phyloP scores from a whole-genome alignment of 2,329 filamentous ascomycete species.

The Conoideocrella luteorostrata region DNA sequence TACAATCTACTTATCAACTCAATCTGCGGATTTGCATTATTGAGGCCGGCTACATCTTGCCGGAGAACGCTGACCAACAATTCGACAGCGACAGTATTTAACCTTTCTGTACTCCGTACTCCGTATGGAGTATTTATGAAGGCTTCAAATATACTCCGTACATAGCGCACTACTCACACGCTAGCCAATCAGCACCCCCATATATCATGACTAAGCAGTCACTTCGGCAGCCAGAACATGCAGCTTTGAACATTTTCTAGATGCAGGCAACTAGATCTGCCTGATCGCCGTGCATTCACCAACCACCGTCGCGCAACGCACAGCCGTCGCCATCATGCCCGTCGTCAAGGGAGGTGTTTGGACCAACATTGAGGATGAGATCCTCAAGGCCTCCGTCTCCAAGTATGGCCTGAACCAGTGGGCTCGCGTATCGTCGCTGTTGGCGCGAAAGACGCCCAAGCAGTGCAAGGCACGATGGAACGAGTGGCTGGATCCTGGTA shows the following conservation, averaged over 20 bases:
- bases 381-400: slow-evolving; percentile 89
- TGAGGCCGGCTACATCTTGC: no score
- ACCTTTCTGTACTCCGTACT: no score
- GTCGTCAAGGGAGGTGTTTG: slow-evolving; percentile 70
- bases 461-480: slow-evolving; percentile 98
- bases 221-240: background rate
- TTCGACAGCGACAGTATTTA: no score
- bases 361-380: slow-evolving; percentile 84
- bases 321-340: slow-evolving; percentile 45
- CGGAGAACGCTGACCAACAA: no score
- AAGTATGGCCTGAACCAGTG: slow-evolving; percentile 97
- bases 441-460: slow-evolving; percentile 95
- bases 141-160: no score
- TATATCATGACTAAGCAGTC: slow-evolving; percentile 5
- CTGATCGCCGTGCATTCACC: slow-evolving; percentile 1
- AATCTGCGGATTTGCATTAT: no score
- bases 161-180: no score
- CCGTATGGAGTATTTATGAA: no score
- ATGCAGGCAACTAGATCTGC: background rate
- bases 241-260: slow-evolving; percentile 3
- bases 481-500: slow-evolving; percentile 96
- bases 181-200: background rate
- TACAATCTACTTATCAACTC: no score
- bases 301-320: background rate
- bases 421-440: slow-evolving; percentile 94